Base-by-base conservation (phyloP, 306 rosid genomes). In the Glycine soja region DNA sequence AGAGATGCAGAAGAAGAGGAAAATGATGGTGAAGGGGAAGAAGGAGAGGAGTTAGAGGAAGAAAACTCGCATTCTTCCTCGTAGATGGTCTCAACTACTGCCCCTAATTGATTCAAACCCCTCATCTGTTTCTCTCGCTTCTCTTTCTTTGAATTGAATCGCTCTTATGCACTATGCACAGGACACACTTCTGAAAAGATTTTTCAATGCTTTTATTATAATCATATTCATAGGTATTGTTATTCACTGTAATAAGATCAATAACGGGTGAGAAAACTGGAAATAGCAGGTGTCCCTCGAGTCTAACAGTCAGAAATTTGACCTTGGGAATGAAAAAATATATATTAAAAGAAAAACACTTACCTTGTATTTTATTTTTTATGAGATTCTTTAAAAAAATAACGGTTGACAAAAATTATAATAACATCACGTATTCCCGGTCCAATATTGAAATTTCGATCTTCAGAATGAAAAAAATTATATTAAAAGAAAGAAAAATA, bases 21-120 rank as follows among this genome's bases (percentile, higher is more conserved):
- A 53, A 77, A 63, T 7, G 91, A 66, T 0, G 89, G 81, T 24
- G 91, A 90, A 64, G 80, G 81, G 70, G 94, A 84, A 46, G 77
- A 24, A 24, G 2, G 38, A 14, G 91, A 86, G 13, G 92, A 81
- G 15, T 88, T 76, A 24, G 92, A 83, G 34, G 34, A 36, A 3
- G 89, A 89, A 57, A 81, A 83, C 32, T 90, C 92, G 58, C 78
- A 85, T 61, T 88, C 92, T 78, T 92, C 94, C 40, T 92, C 97
- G 54, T 89, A 85, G 80, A 92, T 92, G 59, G 97, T 92, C 45
- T 90, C 91, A 61, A 92, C 94, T 4, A 92, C 94, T 4, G 76
- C 36, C 7, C 90, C 91, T 38, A 90, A 76, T 75, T 83, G 88
- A 64, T 84, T 74, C 93, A 90, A 79, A 72, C 68, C 86, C 64